Evolutionary conservation across 1,284 basidiomycete species (phyloP).

Genomic region (Omphalotus olearius): DNA sequence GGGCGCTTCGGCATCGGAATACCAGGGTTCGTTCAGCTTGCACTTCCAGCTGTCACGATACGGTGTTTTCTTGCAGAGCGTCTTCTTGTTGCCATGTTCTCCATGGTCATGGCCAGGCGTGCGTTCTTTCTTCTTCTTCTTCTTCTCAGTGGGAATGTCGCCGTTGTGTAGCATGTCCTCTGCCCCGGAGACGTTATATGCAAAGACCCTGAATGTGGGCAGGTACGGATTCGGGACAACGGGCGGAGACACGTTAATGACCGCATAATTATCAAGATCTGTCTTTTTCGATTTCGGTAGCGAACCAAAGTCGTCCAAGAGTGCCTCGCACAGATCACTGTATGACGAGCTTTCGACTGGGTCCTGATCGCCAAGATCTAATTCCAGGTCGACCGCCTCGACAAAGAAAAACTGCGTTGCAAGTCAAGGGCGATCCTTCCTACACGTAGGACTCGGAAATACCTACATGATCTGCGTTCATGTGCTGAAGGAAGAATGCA

Average conservation of each 20-base stretch:
- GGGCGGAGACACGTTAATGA: conserved; percentile 76
- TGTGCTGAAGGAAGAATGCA: conserved; percentile 55
- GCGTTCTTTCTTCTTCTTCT: conserved; percentile 27
- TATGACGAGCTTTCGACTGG: conserved; percentile 17
- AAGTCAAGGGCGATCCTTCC: background rate
- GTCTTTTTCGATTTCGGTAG: conserved; percentile 50
- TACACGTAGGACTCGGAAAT: conserved; percentile 12
- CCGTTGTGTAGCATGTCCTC: conserved; percentile 19
- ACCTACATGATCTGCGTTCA: conserved; percentile 74
- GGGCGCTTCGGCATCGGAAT: conserved; percentile 64
- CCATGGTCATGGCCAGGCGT: conserved; percentile 46
- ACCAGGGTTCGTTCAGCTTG: conserved; percentile 50
- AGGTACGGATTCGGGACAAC: conserved; percentile 88
- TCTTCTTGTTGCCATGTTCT: conserved; percentile 35
- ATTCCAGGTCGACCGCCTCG: conserved; percentile 49
- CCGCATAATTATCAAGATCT: conserved; percentile 65
- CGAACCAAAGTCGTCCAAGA: conserved; percentile 53
- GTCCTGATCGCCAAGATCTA: conserved; percentile 25
- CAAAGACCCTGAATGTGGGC: conserved; percentile 80
- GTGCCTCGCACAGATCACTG: conserved; percentile 43
- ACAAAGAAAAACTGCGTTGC: conserved; percentile 55
- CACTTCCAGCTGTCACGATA: conserved; percentile 58
- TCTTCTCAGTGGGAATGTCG: conserved; percentile 21
- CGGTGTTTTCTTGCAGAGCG: conserved; percentile 46
- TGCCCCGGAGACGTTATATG: conserved; percentile 66